These are phyloP conservation scores for Cnidoscolus chayamansa DNA, from an alignment of 441 rosid species.

Conservation along the genomic window DNA sequence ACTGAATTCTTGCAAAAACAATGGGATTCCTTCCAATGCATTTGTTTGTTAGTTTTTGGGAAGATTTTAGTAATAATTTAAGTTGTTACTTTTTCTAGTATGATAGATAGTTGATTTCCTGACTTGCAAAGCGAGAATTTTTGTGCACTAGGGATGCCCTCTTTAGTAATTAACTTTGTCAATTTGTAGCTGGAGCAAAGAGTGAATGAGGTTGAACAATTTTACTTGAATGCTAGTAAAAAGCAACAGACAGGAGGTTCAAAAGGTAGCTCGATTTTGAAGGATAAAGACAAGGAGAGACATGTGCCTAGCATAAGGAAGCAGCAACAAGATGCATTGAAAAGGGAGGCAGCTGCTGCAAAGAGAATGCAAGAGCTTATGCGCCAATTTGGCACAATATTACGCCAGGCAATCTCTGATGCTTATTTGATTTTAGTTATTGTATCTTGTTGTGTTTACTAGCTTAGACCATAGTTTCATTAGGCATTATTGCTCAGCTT, in stretches of 20 bases:
- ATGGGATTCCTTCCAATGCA: no score
- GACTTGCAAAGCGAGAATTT: not conserved
- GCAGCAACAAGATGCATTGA: slow-evolving; percentile 56
- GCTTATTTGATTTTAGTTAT: not conserved
- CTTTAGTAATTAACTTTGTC: not conserved
- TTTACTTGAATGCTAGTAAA: slow-evolving; percentile 45
- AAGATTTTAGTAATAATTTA: no score
- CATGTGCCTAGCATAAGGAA: slow-evolving; percentile 62
- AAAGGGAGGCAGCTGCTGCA: slow-evolving; percentile 74
- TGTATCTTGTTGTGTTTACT: not conserved
- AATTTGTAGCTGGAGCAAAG: slow-evolving; percentile 59
- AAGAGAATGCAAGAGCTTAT: slow-evolving; percentile 96
- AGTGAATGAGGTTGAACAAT: slow-evolving; percentile 76
- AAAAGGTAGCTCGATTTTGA: slow-evolving; percentile 49
- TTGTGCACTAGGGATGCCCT: not conserved
- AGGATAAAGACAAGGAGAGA: slow-evolving; percentile 66
- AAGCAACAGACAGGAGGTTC: slow-evolving; percentile 42
- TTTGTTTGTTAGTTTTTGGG: not conserved
- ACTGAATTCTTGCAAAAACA: no score
- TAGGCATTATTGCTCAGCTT: not conserved
- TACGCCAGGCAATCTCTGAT: slow-evolving; percentile 30
- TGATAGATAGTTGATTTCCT: not conserved
- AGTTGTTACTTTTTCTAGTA: not conserved
- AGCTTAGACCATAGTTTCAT: not conserved
- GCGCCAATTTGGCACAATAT: slow-evolving; percentile 64